Percentiles rank a stretch among this genome's conserved stretches.
phyloP scores from a whole-genome alignment of 2,329 filamentous ascomycete genomes.

The Diaporthe helianthi region DNA sequence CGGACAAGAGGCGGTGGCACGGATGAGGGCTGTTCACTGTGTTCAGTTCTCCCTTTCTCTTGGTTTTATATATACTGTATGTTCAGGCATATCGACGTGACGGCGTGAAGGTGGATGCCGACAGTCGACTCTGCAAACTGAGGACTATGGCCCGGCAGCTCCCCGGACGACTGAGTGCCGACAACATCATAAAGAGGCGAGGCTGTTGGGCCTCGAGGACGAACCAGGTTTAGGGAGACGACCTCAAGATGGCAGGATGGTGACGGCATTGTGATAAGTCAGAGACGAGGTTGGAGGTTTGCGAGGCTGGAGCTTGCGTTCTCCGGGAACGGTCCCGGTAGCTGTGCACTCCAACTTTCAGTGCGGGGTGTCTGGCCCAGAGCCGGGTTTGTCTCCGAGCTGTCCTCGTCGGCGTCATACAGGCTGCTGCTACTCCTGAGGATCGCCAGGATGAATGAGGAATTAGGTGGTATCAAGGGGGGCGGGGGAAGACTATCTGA shows the following conservation, averaged over 20 bases:
- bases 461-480: neutral
- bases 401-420: neutral
- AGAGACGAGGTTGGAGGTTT: neutral
- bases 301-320: neutral
- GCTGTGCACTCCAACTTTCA: too few relatives aligned
- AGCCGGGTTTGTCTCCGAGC: neutral
- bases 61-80: neutral
- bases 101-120: neutral
- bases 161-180: constrained; percentile 5
- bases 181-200: neutral
- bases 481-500: neutral
- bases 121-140: neutral
- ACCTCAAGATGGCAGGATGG: constrained; percentile 3
- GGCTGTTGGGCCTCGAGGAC: constrained; percentile 16
- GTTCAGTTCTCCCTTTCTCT: neutral
- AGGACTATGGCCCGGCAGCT: neutral
- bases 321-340: constrained; percentile 6
- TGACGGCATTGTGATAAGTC: constrained; percentile 21
- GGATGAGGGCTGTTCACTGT: neutral
- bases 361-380: constrained; percentile 10
- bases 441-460: neutral
- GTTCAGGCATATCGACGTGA: neutral
- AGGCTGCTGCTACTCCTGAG: neutral
- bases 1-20: constrained; percentile 1
- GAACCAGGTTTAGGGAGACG: neutral